Percentiles rank a stretch among this genome's conserved stretches.
Evolutionary conservation across 768 basidiomycete genomes (phyloP).

Genomic region (Tricholoma furcatifolium): DNA sequence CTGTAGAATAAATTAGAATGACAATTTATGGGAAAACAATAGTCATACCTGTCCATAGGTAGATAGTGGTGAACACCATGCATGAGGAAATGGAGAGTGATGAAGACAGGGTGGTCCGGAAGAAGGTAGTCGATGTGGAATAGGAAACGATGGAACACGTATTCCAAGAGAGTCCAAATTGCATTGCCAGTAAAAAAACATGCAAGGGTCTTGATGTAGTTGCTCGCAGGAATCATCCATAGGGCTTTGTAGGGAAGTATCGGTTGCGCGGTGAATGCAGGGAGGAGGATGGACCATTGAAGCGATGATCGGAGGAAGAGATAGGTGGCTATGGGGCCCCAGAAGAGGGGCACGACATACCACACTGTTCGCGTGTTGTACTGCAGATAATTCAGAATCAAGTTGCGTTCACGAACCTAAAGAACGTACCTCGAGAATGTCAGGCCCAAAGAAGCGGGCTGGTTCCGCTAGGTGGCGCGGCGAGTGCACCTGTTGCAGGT

Average conservation of each 20-base stretch:
- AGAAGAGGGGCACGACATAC: conserved; percentile 91
- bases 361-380: conserved; percentile 83
- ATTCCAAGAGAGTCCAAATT: conserved; percentile 94
- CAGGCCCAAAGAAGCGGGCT: conserved; percentile 84
- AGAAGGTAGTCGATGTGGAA: conserved; percentile 92
- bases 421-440: conserved; percentile 69
- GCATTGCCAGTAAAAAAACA: conserved; percentile 87
- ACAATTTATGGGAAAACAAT: background rate
- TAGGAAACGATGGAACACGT: conserved; percentile 90
- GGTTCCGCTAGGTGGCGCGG: conserved; percentile 84
- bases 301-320: conserved; percentile 79
- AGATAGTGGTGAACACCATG: conserved; percentile 98
- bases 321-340: conserved; percentile 84
- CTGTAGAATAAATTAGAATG: conserved; percentile 33
- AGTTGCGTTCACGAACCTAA: conserved; percentile 1
- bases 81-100: conserved; percentile 87
- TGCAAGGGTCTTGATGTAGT: conserved; percentile 50
- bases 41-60: conserved; percentile 85
- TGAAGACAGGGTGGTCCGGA: conserved; percentile 77
- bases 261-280: conserved; percentile 59
- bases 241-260: conserved; percentile 51
- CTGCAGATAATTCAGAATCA: conserved; percentile 30
- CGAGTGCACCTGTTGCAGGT: conserved; percentile 95
- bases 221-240: conserved; percentile 44
- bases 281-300: conserved; percentile 75